Base-by-base conservation (phyloP, 1,139 yeast genomes). In the Yamadazyma diddensiae region DNA sequence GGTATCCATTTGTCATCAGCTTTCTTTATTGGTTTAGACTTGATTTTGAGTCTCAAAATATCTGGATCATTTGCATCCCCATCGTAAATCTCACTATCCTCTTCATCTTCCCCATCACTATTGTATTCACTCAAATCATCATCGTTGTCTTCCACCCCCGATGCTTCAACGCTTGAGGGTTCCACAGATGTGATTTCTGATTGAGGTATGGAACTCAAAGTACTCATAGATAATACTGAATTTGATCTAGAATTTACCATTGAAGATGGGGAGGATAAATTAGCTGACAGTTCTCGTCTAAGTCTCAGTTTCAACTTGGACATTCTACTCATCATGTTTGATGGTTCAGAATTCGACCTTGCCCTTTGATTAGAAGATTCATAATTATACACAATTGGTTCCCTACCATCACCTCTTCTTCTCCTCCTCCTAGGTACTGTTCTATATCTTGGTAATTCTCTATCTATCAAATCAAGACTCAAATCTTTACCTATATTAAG, bases 381-480 rank as follows among this genome's bases (percentile, higher is more conserved):
- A 20, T 29, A 36, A 15, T 20, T 20, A 18, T 34, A 15, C 25
- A 34, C 36, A 15, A 35, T 18, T 5, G 36, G 30, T 6, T 30
- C 39, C 19, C 32, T 21, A 21, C 32, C 35, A 20, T 41, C 38
- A 25, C 47, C 41, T 35, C 50, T 45, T 38, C 57, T 48, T 34
- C 75, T 49, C 51, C 88, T 65, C 46, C 90, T 65, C 45, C 90
- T 62, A 3, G 94, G 94, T 7, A 83, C 87, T 0, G 86, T 79
- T 49, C 88, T 65, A 52, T 82, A 82, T 18, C 65, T 65, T 3
- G 94, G 92, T 52, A 77, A 52, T 30, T 75, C 79, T 30, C 94
- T 61, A 16, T 70, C 62, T 22, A 62, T 65, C 18, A 83, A 45
- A 52, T 83, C 92, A 26, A 82, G 57, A 3, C 87, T 61, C 17